These are phyloP conservation scores for Harringtonia aguacate DNA, from an alignment of 2,329 filamentous ascomycete species.

Conservation along the genomic window DNA sequence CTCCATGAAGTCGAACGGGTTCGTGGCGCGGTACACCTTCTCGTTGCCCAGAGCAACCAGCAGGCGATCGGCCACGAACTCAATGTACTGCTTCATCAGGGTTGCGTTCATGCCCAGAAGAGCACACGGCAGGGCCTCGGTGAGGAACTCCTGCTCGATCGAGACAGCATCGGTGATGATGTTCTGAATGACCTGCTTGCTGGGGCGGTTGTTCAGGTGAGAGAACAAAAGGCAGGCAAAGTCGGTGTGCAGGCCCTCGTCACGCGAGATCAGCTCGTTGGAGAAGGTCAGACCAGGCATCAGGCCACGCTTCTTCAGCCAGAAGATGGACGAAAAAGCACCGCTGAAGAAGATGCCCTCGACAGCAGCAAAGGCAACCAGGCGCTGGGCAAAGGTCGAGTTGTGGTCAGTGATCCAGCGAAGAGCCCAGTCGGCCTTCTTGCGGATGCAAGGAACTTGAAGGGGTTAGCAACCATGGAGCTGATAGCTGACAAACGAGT, in stretches of 20 bases:
- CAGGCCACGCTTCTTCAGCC: slow-evolving; percentile 99
- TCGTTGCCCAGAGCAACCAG: slow-evolving; percentile 87
- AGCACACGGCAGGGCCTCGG: slow-evolving; percentile 83
- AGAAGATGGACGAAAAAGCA: slow-evolving; percentile 98
- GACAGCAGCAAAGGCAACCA: slow-evolving; percentile 93
- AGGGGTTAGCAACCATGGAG: slow-evolving; percentile 8
- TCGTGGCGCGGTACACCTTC: slow-evolving; percentile 84
- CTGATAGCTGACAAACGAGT: slow-evolving; percentile 18
- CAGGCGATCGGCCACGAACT: slow-evolving; percentile 96
- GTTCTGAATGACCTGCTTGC: slow-evolving; percentile 66
- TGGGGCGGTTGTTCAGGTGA: slow-evolving; percentile 87
- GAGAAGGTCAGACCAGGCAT: slow-evolving; percentile 99
- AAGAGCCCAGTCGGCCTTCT: slow-evolving; percentile 98
- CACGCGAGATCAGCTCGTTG: slow-evolving; percentile 98
- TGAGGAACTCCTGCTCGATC: slow-evolving; percentile 97
- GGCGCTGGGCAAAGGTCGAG: slow-evolving; percentile 88
- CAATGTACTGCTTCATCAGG: slow-evolving; percentile 99
- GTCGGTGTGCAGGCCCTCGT: slow-evolving; percentile 98
- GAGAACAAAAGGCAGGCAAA: slow-evolving; percentile 97
- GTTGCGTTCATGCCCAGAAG: slow-evolving; percentile 95
- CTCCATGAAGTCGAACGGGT: slow-evolving; percentile 99
- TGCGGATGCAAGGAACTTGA: slow-evolving; percentile 84
- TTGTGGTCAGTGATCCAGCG: slow-evolving; percentile 89
- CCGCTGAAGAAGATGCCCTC: slow-evolving; percentile 99
- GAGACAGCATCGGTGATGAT: slow-evolving; percentile 90